A percentile compares a stretch with the other conserved stretches of the same genome.
These are phyloP conservation scores for Inonotus obliquus DNA, from an alignment of 1,284 basidiomycete species.

Conservation along the genomic window DNA sequence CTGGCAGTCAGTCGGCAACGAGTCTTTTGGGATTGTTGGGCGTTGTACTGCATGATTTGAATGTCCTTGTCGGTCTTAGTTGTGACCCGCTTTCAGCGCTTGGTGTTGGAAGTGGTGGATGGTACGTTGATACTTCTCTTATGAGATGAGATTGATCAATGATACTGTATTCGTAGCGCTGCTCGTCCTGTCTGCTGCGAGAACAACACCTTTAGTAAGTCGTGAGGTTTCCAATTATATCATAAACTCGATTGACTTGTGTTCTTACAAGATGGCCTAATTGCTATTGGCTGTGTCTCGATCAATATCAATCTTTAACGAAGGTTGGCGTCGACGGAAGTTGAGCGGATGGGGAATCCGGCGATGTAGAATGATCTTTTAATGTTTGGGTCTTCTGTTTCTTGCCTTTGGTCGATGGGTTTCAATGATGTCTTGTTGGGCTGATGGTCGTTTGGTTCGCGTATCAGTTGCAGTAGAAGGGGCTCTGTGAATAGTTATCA, in stretches of 20 bases:
- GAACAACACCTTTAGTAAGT: conserved; percentile 33
- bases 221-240: conserved; percentile 1
- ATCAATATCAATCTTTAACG: conserved; percentile 19
- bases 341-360: no score
- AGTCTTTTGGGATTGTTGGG: conserved; percentile 7
- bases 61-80: conserved; percentile 12
- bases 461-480: no score
- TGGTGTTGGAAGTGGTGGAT: not conserved
- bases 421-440: no score
- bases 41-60: conserved; percentile 9
- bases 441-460: no score
- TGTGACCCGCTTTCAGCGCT: conserved; percentile 14
- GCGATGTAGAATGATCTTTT: no score
- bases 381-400: no score
- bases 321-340: not conserved
- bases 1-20: not conserved
- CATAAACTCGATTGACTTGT: not conserved
- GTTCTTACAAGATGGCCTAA: conserved; percentile 14
- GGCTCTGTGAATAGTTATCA: no score
- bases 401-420: no score
- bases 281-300: conserved; percentile 22
- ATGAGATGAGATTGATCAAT: not conserved
- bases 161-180: conserved; percentile 19
- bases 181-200: conserved; percentile 35
- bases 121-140: not conserved